These are phyloP conservation scores for Phyllachora maydis DNA, from an alignment of 2,329 filamentous ascomycete species.

Conservation along the genomic window DNA sequence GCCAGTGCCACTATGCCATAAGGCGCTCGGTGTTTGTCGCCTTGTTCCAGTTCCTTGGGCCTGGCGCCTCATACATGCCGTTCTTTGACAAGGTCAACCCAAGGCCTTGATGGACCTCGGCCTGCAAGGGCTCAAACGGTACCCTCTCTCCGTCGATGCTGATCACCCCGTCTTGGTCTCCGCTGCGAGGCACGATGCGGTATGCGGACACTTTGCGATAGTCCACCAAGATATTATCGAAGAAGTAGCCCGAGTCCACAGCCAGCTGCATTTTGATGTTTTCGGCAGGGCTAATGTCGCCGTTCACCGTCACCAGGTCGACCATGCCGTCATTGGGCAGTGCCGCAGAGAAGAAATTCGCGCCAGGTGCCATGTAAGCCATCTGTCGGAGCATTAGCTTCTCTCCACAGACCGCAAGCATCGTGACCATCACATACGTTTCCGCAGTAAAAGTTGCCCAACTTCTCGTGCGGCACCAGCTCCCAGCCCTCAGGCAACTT, in stretches of 20 bases:
- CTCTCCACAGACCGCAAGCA: not conserved
- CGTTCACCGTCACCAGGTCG: constrained; percentile 66
- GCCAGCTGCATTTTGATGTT: constrained; percentile 50
- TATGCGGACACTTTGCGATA: constrained; percentile 82
- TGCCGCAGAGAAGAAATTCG: constrained; percentile 73
- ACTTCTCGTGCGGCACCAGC: constrained; percentile 47
- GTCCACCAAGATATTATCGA: constrained; percentile 56
- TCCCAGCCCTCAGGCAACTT: constrained; percentile 62
- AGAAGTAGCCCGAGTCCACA: constrained; percentile 55
- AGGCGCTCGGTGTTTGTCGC: constrained; percentile 9
- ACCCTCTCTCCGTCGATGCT: constrained; percentile 84
- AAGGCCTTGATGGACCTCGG: constrained; percentile 64
- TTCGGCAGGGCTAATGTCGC: constrained; percentile 45
- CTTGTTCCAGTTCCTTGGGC: constrained; percentile 27
- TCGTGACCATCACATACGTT: constrained; percentile 35
- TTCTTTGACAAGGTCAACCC: constrained; percentile 69
- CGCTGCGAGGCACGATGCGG: constrained; percentile 55
- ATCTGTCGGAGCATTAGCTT: constrained; percentile 28
- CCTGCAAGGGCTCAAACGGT: constrained; percentile 79
- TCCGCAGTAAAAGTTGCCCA: constrained; percentile 86
- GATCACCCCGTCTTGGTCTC: constrained; percentile 54
- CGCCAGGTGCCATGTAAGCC: constrained; percentile 72
- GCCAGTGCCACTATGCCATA: constrained; percentile 6
- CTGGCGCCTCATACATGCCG: constrained; percentile 47
- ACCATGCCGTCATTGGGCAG: constrained; percentile 68